These are phyloP conservation scores for Amesomyces nigricolor DNA, from an alignment of 2,329 filamentous ascomycete genomes.

Conservation along the genomic window DNA sequence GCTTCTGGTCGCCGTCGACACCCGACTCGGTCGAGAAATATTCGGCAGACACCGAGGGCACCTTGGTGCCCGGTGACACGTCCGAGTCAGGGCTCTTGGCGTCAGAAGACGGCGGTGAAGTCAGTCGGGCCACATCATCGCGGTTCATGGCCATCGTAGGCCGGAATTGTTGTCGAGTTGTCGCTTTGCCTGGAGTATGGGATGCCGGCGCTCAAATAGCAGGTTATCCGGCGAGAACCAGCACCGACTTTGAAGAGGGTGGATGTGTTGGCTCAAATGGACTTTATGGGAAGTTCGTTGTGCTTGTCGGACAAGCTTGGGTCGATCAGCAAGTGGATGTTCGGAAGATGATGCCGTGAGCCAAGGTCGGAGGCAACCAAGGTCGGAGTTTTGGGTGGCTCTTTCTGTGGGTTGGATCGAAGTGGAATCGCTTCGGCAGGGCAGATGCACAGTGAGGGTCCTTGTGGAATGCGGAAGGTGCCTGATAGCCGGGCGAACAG, in stretches of 20 bases:
- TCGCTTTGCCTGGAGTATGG: not conserved
- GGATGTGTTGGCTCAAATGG: not conserved
- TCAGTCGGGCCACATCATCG: slow-evolving; percentile 20
- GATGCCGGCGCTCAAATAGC: slow-evolving; percentile 37
- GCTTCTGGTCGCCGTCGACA: slow-evolving; percentile 11
- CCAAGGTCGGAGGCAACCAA: not conserved
- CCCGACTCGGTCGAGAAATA: slow-evolving; percentile 26
- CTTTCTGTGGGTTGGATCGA: too few relatives aligned
- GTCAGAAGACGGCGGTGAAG: slow-evolving; percentile 15
- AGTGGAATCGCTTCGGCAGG: too few relatives aligned
- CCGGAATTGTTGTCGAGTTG: slow-evolving; percentile 3
- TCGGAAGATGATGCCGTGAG: not conserved
- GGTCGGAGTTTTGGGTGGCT: too few relatives aligned
- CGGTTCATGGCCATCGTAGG: slow-evolving; percentile 22
- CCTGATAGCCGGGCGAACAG: too few relatives aligned
- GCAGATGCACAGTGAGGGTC: too few relatives aligned
- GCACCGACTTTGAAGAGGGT: slow-evolving; percentile 30
- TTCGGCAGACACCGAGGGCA: slow-evolving; percentile 21
- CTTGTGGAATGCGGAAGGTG: too few relatives aligned
- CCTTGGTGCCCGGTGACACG: slow-evolving; percentile 38
- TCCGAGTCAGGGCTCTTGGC: slow-evolving; percentile 37
- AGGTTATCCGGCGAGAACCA: slow-evolving; percentile 33
- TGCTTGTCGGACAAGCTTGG: not conserved
- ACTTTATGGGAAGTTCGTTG: not conserved
- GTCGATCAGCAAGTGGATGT: not conserved